Evolutionary conservation across 2,329 filamentous ascomycete species (phyloP), one percentile per base, ranked within the genome.

Genomic region (Colletotrichum plurivorum): DNA sequence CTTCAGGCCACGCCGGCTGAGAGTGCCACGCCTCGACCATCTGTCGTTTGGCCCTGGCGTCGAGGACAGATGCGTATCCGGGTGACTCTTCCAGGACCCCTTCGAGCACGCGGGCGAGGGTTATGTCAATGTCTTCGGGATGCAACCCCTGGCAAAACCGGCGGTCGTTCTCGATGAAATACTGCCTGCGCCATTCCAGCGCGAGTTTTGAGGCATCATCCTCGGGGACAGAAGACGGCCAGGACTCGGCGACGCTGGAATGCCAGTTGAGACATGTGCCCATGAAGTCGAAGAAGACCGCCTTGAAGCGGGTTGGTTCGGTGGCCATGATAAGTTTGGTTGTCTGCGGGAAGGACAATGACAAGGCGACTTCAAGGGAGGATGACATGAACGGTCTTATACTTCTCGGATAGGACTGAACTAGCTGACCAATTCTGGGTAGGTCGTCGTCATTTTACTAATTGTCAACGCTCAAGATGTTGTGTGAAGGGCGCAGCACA

Each of bases 181-280:
- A 89, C 22, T 73, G 78, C 27, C 80, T 78, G 41, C 86, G 83
- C 87, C 87, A 88, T 71, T 83, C 78, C 1, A 87, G 78, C 0
- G 86, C 85, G 49, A 89, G 64, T 10, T 81, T 70, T 7, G 80
- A 84, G 12, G 79, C 74, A 12, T 76, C 73, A 0, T 71, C 57
- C 20, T 73, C 41, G 7, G 79, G 64, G 25, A 85, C 76, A 0
- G 74, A 70, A 2, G 71, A 8, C 2, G 83, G 84, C 2, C 84
- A 73, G 3, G 78, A 73, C 18, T 73, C 31, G n/a, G 79, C 71
- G 10, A 82, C 77, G 45, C 79, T 78, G 54, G 73, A 75, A 68
- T 88, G 85, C 87, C 85, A 89, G 74, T 89, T 81, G 3, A 87
- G 84, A 70, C 86, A 88, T 27, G 86, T 89, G 25, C 87, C 86